A percentile compares a stretch with the other conserved stretches of the same genome.
Evolutionary conservation across 805 yeast species (phyloP).

Genomic region (Vanderwaltozyma polyspora): DNA sequence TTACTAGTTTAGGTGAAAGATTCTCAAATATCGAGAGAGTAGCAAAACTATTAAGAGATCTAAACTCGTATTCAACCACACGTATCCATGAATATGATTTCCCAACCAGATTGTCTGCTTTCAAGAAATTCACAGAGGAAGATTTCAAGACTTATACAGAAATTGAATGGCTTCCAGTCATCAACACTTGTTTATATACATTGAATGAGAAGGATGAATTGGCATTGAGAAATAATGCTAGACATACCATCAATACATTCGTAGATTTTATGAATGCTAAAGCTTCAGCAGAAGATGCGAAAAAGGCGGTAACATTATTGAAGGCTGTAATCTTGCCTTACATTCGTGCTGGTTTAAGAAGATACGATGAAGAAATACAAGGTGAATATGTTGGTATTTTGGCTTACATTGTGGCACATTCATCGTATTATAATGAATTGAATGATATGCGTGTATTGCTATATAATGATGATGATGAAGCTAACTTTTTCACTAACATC

Average conservation of each 20-base stretch:
- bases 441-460: slow-evolving; percentile 56
- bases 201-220: slow-evolving; percentile 71
- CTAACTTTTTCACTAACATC: slow-evolving; percentile 66
- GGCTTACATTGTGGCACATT: slow-evolving; percentile 45
- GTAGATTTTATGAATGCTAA: slow-evolving; percentile 42
- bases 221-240: slow-evolving; percentile 68
- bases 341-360: slow-evolving; percentile 56
- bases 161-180: slow-evolving; percentile 68
- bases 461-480: slow-evolving; percentile 65
- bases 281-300: slow-evolving; percentile 19
- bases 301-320: slow-evolving; percentile 29
- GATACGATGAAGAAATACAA: slow-evolving; percentile 47
- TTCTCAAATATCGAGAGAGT: slow-evolving; percentile 35
- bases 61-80: slow-evolving; percentile 56
- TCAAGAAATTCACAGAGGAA: slow-evolving; percentile 49
- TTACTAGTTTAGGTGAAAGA: slow-evolving; percentile 45
- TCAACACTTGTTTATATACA: slow-evolving; percentile 57
- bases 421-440: slow-evolving; percentile 38
- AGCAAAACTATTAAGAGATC: slow-evolving; percentile 43
- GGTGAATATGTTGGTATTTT: slow-evolving; percentile 60
- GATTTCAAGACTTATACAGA: slow-evolving; percentile 34
- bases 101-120: slow-evolving; percentile 61
- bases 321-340: slow-evolving; percentile 51
- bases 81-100: slow-evolving; percentile 71
- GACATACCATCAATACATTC: slow-evolving; percentile 50